Evolutionary conservation across 192 early-diverging fungal species (phyloP).

Genomic region (Coemansia erecta): DNA sequence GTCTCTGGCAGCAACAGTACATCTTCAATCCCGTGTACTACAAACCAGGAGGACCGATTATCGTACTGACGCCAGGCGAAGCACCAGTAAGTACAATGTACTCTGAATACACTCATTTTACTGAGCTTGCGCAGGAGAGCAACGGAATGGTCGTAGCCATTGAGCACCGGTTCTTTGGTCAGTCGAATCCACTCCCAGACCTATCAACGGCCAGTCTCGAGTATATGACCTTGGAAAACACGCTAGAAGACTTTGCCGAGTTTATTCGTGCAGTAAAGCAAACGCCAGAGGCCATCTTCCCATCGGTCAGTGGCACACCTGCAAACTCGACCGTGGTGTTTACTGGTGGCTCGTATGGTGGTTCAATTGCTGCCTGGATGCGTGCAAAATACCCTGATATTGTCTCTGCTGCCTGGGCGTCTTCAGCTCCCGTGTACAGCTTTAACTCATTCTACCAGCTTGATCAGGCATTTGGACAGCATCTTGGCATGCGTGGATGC

Average conservation of each 20-base stretch:
- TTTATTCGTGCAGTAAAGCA: constrained; percentile 13
- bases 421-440: constrained; percentile 64
- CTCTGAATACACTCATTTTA: constrained; percentile 9
- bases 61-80: constrained; percentile 20
- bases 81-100: constrained; percentile 1
- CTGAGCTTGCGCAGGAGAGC: constrained; percentile 48
- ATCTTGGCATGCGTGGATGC: constrained; percentile 18
- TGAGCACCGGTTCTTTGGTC: constrained; percentile 62
- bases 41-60: constrained; percentile 19
- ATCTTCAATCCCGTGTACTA: constrained; percentile 20
- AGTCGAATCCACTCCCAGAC: constrained; percentile 37
- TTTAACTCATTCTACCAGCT: constrained; percentile 57
- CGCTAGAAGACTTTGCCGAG: constrained; percentile 15
- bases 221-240: constrained; percentile 19
- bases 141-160: constrained; percentile 53
- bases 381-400: constrained; percentile 57
- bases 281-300: neutral
- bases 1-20: constrained; percentile 18
- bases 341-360: constrained; percentile 68
- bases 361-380: constrained; percentile 71
- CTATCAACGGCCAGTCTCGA: constrained; percentile 15
- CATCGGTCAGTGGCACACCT: neutral
- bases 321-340: constrained; percentile 56
- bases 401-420: constrained; percentile 60
- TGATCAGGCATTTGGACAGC: constrained; percentile 37